A percentile compares a stretch with the other conserved stretches of the same genome.
phyloP scores from a whole-genome alignment of 2,329 filamentous ascomycete genomes.

The Parafenestella ontariensis region DNA sequence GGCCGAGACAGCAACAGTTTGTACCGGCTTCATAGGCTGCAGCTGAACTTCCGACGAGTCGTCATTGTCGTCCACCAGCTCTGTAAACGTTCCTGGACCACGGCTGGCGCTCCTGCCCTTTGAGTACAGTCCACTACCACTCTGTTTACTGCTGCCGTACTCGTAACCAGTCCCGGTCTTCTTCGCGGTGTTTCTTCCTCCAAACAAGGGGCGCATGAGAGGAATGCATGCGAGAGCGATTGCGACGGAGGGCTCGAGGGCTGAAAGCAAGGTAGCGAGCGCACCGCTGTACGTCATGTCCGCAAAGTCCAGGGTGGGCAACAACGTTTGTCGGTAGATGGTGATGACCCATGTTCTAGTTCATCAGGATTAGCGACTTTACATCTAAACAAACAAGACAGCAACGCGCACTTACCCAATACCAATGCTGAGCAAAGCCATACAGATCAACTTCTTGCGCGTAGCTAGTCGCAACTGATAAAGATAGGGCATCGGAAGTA shows the following conservation, averaged over 20 bases:
- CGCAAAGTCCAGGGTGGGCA: constrained; percentile 15
- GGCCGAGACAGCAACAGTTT: background rate
- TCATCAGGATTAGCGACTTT: background rate
- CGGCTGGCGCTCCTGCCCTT: background rate
- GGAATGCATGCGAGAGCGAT: constrained; percentile 30
- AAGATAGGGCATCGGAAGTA: constrained; percentile 28
- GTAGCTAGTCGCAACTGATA: constrained; percentile 15
- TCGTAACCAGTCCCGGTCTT: background rate
- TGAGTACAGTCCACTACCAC: constrained; percentile 3
- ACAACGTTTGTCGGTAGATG: constrained; percentile 27
- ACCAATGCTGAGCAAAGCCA: constrained; percentile 26
- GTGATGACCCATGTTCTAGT: constrained; percentile 32
- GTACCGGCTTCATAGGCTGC: background rate
- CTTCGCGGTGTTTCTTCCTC: background rate
- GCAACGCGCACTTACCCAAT: constrained; percentile 17
- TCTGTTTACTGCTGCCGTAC: background rate
- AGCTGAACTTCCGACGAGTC: constrained; percentile 7
- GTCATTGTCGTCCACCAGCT: constrained; percentile 5
- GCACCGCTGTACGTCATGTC: constrained; percentile 28
- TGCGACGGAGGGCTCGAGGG: constrained; percentile 28
- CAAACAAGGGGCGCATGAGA: constrained; percentile 22
- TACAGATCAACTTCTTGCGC: constrained; percentile 22
- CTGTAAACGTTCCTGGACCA: background rate
- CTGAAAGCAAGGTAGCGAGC: constrained; percentile 27
- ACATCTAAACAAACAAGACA: background rate